Evolutionary conservation across 495 filamentous ascomycete genomes (phyloP), one percentile per base, ranked within the genome.

Genomic region (Filosporella fistucella): DNA sequence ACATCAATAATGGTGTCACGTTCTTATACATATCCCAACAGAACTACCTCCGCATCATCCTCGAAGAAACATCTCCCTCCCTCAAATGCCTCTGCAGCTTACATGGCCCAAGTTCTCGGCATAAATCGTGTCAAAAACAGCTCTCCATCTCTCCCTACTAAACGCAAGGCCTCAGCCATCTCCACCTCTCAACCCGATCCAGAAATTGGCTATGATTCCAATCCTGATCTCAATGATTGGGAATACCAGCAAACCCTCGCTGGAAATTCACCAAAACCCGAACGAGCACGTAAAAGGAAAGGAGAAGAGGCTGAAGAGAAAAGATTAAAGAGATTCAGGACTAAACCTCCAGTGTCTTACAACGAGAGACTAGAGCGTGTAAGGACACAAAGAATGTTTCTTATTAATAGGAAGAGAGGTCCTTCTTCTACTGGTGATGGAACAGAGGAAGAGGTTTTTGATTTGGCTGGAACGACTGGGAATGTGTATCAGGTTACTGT

Each of bases 391-490:
- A 40, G 57, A 6, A 60, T 60, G 57, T 60, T 56, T 22, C 28
- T 60, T 2, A 47, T 60, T 42, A 46, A 60, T 21, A 40, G 57
- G 11, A 45, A 51, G 9, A 42, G 43, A 36, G 47, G 22, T 10
- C 36, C 25, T 2, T 51, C 49, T 42, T 35, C 11, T 7, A 47
- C 49, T 42, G 47, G 40, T 1, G 42, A 45, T 5, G 35, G 18
- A 14, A 22, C 55, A 33, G 68, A 69, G 7, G 59, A 67, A 29
- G 71, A 75, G 49, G 66, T 57, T 1, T 77, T 91, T 54, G 75
- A 84, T 28, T 67, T 94, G 39, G 82, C 82, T 12, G 88, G 88
- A 20, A 76, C 82, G 6, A 88, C 82, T 3, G 87, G 86, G 4
- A 89, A 90, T 55, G 66, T 91, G 37, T 94, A 94, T 67, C 77